These are phyloP conservation scores for Trichoderma simmonsii DNA, from an alignment of 2,329 filamentous ascomycete genomes.

Conservation along the genomic window DNA sequence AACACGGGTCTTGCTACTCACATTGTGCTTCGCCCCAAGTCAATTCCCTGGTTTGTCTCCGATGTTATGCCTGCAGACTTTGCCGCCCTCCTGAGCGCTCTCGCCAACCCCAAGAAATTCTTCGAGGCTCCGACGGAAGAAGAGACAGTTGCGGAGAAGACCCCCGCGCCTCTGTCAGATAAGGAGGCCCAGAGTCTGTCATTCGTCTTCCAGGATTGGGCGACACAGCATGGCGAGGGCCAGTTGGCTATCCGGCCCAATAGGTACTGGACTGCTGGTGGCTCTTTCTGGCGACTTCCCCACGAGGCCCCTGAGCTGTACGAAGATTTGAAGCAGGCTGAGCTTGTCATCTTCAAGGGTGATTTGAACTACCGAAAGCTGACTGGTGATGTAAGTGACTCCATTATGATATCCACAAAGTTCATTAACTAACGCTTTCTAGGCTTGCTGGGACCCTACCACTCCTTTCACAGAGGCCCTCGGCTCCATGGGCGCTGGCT, in stretches of 20 bases:
- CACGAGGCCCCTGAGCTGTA: constrained; percentile 62
- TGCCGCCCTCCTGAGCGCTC: constrained; percentile 70
- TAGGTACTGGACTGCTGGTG: constrained; percentile 83
- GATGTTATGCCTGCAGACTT: constrained; percentile 90
- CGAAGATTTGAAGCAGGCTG: constrained; percentile 75
- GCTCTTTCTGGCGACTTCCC: constrained; percentile 86
- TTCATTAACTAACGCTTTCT: neutral
- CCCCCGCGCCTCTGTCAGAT: constrained; percentile 60
- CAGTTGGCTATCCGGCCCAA: constrained; percentile 81
- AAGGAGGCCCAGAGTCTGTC: constrained; percentile 64
- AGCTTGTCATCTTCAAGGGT: constrained; percentile 94
- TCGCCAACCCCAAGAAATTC: constrained; percentile 74
- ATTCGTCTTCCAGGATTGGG: constrained; percentile 83
- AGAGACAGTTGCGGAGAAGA: constrained; percentile 53
- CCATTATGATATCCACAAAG: neutral
- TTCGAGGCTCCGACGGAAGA: constrained; percentile 75
- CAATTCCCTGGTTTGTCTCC: constrained; percentile 96
- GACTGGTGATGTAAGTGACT: constrained; percentile 70
- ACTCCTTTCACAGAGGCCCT: constrained; percentile 83
- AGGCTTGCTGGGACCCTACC: constrained; percentile 71
- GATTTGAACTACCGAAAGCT: constrained; percentile 96
- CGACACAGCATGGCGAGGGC: constrained; percentile 73
- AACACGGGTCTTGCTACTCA: constrained; percentile 80
- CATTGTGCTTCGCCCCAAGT: constrained; percentile 88
- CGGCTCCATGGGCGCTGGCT: constrained; percentile 77